These are phyloP conservation scores for Cerioporus squamosus DNA, from an alignment of 1,284 basidiomycete genomes.

Conservation along the genomic window DNA sequence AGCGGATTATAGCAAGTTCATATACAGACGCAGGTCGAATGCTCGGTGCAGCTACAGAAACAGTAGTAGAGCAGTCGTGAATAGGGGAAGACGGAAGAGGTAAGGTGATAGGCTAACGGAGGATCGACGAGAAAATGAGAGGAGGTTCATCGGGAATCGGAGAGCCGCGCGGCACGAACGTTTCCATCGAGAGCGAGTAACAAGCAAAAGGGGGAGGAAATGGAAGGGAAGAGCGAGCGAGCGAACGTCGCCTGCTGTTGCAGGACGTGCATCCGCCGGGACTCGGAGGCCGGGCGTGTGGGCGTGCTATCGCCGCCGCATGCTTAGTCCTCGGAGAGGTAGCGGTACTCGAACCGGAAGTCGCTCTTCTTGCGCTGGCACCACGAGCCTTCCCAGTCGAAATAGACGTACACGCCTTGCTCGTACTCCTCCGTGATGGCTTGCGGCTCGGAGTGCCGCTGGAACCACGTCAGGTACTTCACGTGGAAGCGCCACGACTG, in stretches of 20 bases:
- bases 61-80: slow-evolving; percentile 7
- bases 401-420: slow-evolving; percentile 97
- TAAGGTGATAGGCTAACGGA: slow-evolving; percentile 8
- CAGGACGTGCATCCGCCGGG: too few relatives aligned
- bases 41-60: slow-evolving; percentile 11
- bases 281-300: too few relatives aligned
- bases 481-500: slow-evolving; percentile 99
- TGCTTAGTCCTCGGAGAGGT: slow-evolving; percentile 82
- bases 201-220: background rate
- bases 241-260: too few relatives aligned
- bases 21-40: slow-evolving; percentile 13
- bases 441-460: slow-evolving; percentile 98
- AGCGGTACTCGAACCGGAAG: slow-evolving; percentile 95
- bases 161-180: background rate
- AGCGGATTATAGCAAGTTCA: slow-evolving; percentile 20
- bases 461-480: slow-evolving; percentile 99
- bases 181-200: background rate
- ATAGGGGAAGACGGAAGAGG: background rate
- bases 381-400: slow-evolving; percentile 98
- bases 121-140: background rate
- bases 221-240: background rate
- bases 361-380: slow-evolving; percentile 98
- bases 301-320: background rate
- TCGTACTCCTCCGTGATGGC: slow-evolving; percentile 99
- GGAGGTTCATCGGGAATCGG: background rate